Conservation (phyloP, 192 early-diverging fungal genomes). For the Ambispora gerdemannii region DNA sequence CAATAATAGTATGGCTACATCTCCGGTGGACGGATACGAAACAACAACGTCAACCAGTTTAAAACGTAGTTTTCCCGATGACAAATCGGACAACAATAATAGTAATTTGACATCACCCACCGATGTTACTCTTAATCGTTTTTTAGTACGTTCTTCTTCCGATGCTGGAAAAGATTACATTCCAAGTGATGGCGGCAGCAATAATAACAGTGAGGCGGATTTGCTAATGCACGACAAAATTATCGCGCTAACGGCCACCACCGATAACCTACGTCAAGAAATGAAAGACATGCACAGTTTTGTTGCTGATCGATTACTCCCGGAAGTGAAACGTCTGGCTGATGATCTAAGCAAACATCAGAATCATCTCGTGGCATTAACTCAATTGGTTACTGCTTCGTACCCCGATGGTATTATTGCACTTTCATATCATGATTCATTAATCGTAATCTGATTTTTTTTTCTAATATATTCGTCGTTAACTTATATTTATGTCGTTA, state of each 20-base stretch:
- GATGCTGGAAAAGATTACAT: conserved; percentile 21
- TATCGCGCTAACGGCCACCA: neutral
- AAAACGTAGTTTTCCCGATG: conserved; percentile 3
- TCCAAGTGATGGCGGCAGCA: neutral
- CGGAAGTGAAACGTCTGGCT: conserved; percentile 15
- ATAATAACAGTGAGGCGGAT: conserved; percentile 16
- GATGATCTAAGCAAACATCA: conserved; percentile 21
- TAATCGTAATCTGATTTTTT: neutral
- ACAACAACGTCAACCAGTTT: neutral
- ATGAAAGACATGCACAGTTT: conserved; percentile 24
- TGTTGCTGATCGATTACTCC: conserved; percentile 20
- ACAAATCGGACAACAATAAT: too few species aligned
- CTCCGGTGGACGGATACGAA: neutral
- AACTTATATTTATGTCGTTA: neutral
- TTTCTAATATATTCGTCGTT: neutral
- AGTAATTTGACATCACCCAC: neutral
- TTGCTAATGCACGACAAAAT: conserved; percentile 6
- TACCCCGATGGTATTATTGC: conserved; percentile 23
- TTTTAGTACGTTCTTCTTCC: neutral
- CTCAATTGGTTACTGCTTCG: conserved; percentile 8
- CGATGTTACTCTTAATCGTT: neutral
- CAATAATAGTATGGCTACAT: neutral
- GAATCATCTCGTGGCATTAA: conserved; percentile 11
- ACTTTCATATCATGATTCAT: neutral
- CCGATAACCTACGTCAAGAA: conserved; percentile 26